Conservation (phyloP, 208 protist genomes). For the Novymonas esmeraldas region DNA sequence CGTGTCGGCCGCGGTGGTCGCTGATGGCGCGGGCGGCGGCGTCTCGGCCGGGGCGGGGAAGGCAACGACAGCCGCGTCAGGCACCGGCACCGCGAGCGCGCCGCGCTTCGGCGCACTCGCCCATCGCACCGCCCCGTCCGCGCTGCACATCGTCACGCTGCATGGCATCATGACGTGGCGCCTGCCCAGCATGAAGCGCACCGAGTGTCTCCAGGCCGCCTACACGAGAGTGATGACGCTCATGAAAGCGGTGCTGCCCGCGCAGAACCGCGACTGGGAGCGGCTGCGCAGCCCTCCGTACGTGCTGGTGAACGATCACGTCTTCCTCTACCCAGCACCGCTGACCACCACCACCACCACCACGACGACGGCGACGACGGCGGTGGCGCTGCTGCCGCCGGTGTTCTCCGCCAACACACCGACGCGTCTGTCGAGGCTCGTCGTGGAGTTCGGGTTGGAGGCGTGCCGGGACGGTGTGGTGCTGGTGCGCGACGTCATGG, state of each 20-base stretch:
- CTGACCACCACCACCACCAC: too few species aligned
- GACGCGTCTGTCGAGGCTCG: slow-evolving; percentile 48
- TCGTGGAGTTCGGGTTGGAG: slow-evolving; percentile 84
- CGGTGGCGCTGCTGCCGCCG: slow-evolving; percentile 1
- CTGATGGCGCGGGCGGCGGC: not conserved
- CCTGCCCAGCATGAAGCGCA: slow-evolving; percentile 69
- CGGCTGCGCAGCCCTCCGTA: slow-evolving; percentile 61
- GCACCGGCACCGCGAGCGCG: too few species aligned
- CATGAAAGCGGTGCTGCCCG: slow-evolving; percentile 53
- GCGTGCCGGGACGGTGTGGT: slow-evolving; percentile 57
- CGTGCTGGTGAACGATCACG: slow-evolving; percentile 68
- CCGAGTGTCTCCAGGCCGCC: slow-evolving; percentile 44
- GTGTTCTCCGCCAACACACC: slow-evolving; percentile 35
- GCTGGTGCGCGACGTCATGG: slow-evolving; percentile 71
- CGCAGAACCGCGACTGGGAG: slow-evolving; percentile 64
- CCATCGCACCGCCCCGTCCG: slow-evolving; percentile 2
- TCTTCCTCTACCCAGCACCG: slow-evolving; percentile 51
- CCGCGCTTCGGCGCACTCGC: slow-evolving; percentile 15
- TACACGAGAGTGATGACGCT: slow-evolving; percentile 74
- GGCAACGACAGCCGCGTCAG: not conserved
- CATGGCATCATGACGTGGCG: slow-evolving; percentile 85
- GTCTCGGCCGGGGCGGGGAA: not conserved
- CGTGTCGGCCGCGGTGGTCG: slow-evolving; percentile 38
- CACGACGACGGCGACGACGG: not conserved
- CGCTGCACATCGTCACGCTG: slow-evolving; percentile 65